These are phyloP conservation scores for Trichopus zeylanicus DNA, from an alignment of 116 monocot species.

Conservation along the genomic window DNA sequence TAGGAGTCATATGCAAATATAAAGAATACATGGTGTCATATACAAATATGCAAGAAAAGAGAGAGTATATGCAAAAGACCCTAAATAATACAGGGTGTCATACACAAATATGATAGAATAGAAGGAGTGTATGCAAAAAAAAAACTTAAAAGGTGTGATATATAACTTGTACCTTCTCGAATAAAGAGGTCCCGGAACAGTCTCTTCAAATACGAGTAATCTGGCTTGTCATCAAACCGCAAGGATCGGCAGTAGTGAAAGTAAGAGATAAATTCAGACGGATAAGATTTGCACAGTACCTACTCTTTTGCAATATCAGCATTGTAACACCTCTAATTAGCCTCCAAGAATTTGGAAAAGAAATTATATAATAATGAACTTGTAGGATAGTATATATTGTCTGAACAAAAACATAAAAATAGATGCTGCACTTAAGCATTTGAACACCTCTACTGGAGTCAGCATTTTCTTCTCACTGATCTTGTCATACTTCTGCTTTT, in stretches of 20 bases:
- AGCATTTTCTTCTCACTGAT: slow-evolving; percentile 98
- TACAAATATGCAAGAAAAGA: background rate
- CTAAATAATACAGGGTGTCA: too few relatives aligned
- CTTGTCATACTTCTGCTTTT: slow-evolving; percentile 92
- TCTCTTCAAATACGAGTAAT: slow-evolving; percentile 81
- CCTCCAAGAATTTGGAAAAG: background rate
- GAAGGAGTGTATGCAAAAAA: too few relatives aligned
- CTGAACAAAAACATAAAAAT: background rate
- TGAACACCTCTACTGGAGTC: slow-evolving; percentile 69
- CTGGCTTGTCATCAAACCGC: slow-evolving; percentile 81
- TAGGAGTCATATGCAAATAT: too few relatives aligned
- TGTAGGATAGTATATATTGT: background rate
- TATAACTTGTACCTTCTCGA: slow-evolving; percentile 60
- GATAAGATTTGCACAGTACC: slow-evolving; percentile 67
- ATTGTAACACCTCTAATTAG: background rate
- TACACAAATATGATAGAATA: too few relatives aligned
- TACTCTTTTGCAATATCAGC: slow-evolving; percentile 2
- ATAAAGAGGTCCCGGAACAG: slow-evolving; percentile 85
- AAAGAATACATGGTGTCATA: too few relatives aligned
- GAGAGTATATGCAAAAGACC: too few relatives aligned
- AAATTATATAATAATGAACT: background rate
- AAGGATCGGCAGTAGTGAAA: slow-evolving; percentile 88
- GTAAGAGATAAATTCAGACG: slow-evolving; percentile 70
- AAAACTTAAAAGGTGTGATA: slow-evolving; percentile 5
- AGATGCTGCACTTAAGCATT: background rate